Evolutionary conservation across 2,329 filamentous ascomycete species (phyloP), one percentile per base, ranked within the genome.

Genomic region (Fusarium pseudoanthophilum): DNA sequence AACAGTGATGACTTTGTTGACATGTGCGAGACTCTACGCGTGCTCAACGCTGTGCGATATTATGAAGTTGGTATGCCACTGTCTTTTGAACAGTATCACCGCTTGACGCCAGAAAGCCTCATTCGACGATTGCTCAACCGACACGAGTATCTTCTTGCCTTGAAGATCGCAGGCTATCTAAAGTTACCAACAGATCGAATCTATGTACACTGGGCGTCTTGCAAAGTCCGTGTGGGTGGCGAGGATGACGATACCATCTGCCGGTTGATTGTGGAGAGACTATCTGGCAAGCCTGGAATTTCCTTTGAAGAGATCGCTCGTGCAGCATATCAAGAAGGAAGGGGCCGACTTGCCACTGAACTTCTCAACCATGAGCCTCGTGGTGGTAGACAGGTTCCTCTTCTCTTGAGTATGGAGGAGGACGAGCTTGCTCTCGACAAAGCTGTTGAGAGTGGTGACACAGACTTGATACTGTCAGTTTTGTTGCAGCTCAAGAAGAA

Each of bases 1-100:
- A 98, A 96, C 82, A 98, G 95, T 79, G 96, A 99, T 79, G 95
- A 99, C 74, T 99, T 98, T 82, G 96, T 99, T 60, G 95, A 98
- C 72, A 98, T 98, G 92, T 97, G 95, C 76, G 95, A 99, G 82
- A 96, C 92, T 2, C 84, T 99, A 21, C 92, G 96, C 21, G 95
- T 99, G 0, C 87, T 99, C 53, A 98, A 98, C 77, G 95, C 95
- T 11, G 93, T 95, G 18, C 91, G 96, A 58, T 97, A 93, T 81
- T 98, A 96, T 80, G 93, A 97, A 77, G 89, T 98, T 60, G 96
- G 96, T 5, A 85, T 99, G 28, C 95, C 95, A 0, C 82, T 99
- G 9, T 97, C 95, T 8, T 97, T 96, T 79, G 95, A 98, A 72
- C 95, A 99, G 81, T 98, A 96, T 80, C 90, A 96, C 73, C 92